Evolutionary conservation across 352 stramenopile species (phyloP).

Genomic region (Phytophthora syringae): DNA sequence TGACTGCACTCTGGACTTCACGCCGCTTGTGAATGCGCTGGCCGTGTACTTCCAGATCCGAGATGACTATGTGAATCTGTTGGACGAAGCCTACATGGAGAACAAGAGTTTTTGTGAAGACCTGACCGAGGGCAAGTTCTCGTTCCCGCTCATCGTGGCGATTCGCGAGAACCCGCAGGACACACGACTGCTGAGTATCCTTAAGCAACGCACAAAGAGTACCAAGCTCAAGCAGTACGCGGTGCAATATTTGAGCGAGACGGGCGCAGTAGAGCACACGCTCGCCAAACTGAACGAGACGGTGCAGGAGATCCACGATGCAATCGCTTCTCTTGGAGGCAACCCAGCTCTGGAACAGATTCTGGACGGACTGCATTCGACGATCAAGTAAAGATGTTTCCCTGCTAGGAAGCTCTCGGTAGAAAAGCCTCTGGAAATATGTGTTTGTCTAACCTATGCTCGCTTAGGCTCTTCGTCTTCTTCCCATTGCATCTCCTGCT

Average conservation of each 20-base stretch:
- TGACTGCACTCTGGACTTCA: constrained; percentile 75
- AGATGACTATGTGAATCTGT: constrained; percentile 98
- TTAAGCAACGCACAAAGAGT: constrained; percentile 97
- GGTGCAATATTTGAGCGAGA: constrained; percentile 83
- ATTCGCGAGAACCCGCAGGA: constrained; percentile 79
- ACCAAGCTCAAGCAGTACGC: constrained; percentile 96
- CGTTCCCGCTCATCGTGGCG: constrained; percentile 87
- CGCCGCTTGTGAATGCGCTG: constrained; percentile 92
- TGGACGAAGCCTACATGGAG: constrained; percentile 96
- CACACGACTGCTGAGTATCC: constrained; percentile 93
- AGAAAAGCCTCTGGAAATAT: no score
- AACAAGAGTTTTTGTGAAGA: constrained; percentile 99
- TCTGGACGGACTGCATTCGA: constrained; percentile 56
- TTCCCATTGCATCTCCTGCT: constrained; percentile 25
- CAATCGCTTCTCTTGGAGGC: constrained; percentile 58
- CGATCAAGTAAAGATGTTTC: constrained; percentile 46
- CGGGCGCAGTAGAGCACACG: constrained; percentile 60
- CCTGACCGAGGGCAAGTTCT: constrained; percentile 98
- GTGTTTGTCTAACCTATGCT: constrained; percentile 1
- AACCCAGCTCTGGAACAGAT: constrained; percentile 69
- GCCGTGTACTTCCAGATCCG: constrained; percentile 98
- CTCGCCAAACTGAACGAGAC: constrained; percentile 65
- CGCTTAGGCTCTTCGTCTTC: constrained; percentile 23
- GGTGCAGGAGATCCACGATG: constrained; percentile 49
- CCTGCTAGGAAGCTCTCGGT: not conserved